Evolutionary conservation across 768 basidiomycete genomes (phyloP).

Genomic region (Tricholoma sp.): DNA sequence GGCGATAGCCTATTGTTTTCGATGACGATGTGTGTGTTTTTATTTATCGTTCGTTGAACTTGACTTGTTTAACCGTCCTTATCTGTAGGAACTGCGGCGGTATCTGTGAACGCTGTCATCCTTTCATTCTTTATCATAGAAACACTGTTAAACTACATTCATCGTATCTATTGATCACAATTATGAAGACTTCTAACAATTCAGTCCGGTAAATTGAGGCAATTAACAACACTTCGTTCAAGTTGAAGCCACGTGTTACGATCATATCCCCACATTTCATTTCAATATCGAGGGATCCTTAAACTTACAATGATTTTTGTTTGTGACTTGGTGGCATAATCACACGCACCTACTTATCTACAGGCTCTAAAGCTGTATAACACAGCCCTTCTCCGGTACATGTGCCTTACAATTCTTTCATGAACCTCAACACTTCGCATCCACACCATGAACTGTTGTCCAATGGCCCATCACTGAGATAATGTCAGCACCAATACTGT

Average conservation of each 20-base stretch:
- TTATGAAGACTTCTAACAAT: too few species aligned
- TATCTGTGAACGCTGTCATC: neutral
- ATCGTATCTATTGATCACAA: neutral
- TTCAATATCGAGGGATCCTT: too few species aligned
- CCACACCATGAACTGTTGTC: neutral
- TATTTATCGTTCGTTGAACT: neutral
- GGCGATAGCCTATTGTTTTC: neutral
- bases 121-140: neutral
- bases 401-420: neutral
- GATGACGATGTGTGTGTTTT: neutral
- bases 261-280: neutral
- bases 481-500: neutral
- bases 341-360: neutral
- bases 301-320: neutral
- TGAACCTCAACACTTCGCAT: neutral
- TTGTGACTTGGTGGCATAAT: neutral
- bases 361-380: neutral
- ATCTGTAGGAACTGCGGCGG: neutral
- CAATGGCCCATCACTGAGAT: neutral
- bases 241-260: neutral
- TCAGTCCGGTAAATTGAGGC: too few species aligned
- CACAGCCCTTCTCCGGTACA: neutral
- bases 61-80: neutral
- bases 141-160: neutral
- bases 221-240: too few species aligned